Evolutionary conservation across 768 basidiomycete species (phyloP), one percentile per base, ranked within the genome.

Genomic region (Rubroboletus satanas): DNA sequence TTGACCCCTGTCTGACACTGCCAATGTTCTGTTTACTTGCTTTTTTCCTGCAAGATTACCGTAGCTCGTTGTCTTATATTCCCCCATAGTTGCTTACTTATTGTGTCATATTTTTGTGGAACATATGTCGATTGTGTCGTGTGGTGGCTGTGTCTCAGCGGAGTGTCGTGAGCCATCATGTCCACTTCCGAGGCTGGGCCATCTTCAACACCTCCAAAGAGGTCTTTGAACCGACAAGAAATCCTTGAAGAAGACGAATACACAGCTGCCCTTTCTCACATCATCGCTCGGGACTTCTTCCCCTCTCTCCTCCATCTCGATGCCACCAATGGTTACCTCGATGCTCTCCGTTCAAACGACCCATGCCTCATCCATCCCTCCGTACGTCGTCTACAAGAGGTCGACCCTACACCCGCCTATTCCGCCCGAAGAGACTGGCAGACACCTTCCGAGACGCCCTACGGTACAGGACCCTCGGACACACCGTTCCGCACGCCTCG

Each of bases 231-330:
- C 66, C 74, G 77, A 14, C 90, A 93, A 64, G 65, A 78, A 12
- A 78, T 92, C 14, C 80, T 91, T 14, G 89, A 92, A 46, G 97
- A 99, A 76, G 97, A 98, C 59, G 93, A 94, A 67, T 98, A 98
- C 70, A 94, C 93, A 2, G 84, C 83, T 44, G 90, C 89, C 1
- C 79, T 99, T 21, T 92, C 91, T 11, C 81, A 85, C 45, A 98
- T 98, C 64, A 98, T 98, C 64, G 89, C 91, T 37, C 87, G 97
- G 46, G 96, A 98, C 74, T 99, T 99, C 80, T 99, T 98, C 66
- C 97, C 97, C 0, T 92, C 92, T 12, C 82, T 98, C 10, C 83
- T 87, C 17, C 90, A 92, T 62, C 80, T 96, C 28, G 90, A 95
- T 62, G 90, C 92, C 18, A 90, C 91, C 32, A 93, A 95, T 68